Percentiles rank a stretch among this genome's conserved stretches.
Conservation (phyloP, 176 grass and related monocot species). For the Dactylis glomerata region DNA sequence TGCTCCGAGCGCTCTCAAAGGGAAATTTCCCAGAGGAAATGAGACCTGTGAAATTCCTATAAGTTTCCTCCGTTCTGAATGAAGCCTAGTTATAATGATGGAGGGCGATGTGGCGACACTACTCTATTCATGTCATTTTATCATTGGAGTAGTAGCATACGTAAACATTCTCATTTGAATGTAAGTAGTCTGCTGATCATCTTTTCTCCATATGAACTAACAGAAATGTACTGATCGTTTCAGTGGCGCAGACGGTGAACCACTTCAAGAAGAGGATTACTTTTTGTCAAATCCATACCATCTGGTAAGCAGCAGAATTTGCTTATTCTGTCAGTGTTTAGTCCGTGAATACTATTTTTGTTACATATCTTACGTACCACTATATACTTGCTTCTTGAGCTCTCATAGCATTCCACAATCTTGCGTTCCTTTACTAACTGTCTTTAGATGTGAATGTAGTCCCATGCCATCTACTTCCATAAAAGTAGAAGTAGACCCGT, state of each 20-base stretch:
- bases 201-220: conserved; percentile 31
- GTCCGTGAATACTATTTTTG: neutral
- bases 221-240: conserved; percentile 18
- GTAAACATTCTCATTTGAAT: conserved; percentile 13
- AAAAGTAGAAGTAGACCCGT: neutral
- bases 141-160: neutral
- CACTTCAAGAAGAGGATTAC: conserved; percentile 94
- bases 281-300: conserved; percentile 97
- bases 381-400: conserved; percentile 8
- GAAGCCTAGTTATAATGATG: neutral
- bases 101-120: neutral
- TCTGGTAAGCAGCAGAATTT: conserved; percentile 64
- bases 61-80: neutral
- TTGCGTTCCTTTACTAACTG: neutral
- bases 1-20: neutral
- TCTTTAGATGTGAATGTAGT: conserved; percentile 14
- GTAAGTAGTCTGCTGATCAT: neutral
- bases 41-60: neutral
- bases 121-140: neutral
- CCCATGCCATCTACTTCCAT: neutral
- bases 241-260: conserved; percentile 65
- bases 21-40: neutral
- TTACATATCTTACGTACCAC: neutral
- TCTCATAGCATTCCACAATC: conserved; percentile 6
- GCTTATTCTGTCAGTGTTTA: neutral